Conservation (phyloP, 306 rosid species). For the Quercus parvula region DNA sequence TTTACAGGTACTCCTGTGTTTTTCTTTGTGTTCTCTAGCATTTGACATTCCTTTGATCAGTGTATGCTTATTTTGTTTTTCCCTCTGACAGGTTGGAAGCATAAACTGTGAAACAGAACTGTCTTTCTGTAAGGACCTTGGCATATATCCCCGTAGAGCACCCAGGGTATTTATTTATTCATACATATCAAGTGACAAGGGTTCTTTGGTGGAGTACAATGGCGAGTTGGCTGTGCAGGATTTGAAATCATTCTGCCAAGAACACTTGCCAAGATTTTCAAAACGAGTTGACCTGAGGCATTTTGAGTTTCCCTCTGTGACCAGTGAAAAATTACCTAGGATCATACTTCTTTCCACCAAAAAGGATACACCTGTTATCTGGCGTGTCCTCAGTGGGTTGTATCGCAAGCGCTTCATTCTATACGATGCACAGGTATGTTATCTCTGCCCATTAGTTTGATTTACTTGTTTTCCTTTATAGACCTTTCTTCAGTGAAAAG, state of each 20-base stretch:
- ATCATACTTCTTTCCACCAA: constrained; percentile 80
- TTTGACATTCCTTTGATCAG: neutral
- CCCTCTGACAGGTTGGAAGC: constrained; percentile 65
- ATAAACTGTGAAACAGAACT: constrained; percentile 71
- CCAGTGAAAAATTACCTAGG: constrained; percentile 44
- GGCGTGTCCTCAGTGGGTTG: constrained; percentile 94
- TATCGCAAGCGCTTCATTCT: constrained; percentile 55
- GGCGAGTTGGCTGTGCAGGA: constrained; percentile 59
- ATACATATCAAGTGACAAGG: constrained; percentile 55
- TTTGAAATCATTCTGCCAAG: constrained; percentile 71
- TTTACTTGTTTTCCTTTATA: neutral
- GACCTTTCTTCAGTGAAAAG: neutral
- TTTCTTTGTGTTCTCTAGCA: neutral
- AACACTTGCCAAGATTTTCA: constrained; percentile 73
- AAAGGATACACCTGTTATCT: constrained; percentile 83
- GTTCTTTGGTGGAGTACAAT: constrained; percentile 63
- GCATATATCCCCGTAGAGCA: constrained; percentile 50
- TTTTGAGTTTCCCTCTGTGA: constrained; percentile 36
- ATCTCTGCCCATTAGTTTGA: neutral
- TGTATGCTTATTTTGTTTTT: constrained; percentile 20
- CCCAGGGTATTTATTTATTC: constrained; percentile 78
- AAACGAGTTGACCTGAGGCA: constrained; percentile 49
- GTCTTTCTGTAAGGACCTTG: constrained; percentile 71
- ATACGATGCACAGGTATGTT: constrained; percentile 67
- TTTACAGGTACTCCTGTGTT: constrained; percentile 46